Evolutionary conservation across 2,329 filamentous ascomycete species (phyloP), one percentile per base, ranked within the genome.

Genomic region (Pleomassaria siparia): DNA sequence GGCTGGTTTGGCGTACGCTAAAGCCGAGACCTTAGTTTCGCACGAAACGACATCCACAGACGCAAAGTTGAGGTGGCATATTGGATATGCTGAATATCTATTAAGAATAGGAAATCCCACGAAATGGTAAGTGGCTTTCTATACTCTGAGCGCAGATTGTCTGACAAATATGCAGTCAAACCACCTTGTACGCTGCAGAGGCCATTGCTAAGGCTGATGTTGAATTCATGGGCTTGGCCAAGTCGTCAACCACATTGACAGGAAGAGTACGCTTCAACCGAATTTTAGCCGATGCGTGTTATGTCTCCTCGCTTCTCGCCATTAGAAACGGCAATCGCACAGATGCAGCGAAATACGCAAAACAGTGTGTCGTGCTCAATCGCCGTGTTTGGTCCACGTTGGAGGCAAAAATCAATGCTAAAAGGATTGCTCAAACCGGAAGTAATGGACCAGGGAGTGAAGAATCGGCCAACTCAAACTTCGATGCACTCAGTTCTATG

Each of bases 81-180:
- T 96, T 6, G 82, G 84, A 0, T 84, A 85, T 51, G 85, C 88
- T 0, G 89, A 95, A 65, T 90, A 91, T 65, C 76, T 86, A 22
- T 74, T 91, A 15, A 80, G 81, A 1, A 80, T 85, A 11, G 87
- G 86, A 9, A 83, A 84, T 41, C 72, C 81, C 13, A 78, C 84
- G 9, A 84, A 87, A 69, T 86, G 76, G 71, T 73, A 63, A 46
- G 4, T 0, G 30, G n/a, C 20, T 3, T 11, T n/a, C 13, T 12
- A 18, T 20, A 6, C 25, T 3, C 11, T 15, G 15, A 12, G 13
- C 5, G 10, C 13, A 40, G 18, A 13, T 4, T 30, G 10, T 30
- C 56, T 67, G 44, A 67, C 47, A 15, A 9, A 16, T 10, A 29
- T 2, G 1, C 18, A 72, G 69, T 50, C 50, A 56, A 41, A 55